Conservation (phyloP, 2,329 filamentous ascomycete species). For the Sphaerostilbella broomeana region DNA sequence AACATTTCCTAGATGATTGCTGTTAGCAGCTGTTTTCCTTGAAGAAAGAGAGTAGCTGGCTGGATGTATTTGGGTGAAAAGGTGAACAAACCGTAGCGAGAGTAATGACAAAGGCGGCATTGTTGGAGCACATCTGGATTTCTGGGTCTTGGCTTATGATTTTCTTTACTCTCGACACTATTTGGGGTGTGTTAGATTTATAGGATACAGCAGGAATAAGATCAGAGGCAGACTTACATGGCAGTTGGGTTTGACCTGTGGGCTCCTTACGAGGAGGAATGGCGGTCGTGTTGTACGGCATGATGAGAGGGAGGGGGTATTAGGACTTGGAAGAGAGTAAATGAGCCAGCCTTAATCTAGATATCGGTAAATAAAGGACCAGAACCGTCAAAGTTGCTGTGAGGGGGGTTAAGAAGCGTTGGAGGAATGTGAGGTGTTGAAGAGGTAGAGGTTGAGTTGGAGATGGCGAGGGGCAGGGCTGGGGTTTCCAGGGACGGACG, state of each 20-base stretch:
- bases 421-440: too few relatives aligned
- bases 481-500: too few relatives aligned
- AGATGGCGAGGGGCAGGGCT: too few relatives aligned
- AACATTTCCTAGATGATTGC: conserved; percentile 75
- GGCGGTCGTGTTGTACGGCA: conserved; percentile 87
- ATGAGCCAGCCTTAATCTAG: too few relatives aligned
- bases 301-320: conserved; percentile 33
- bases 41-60: conserved; percentile 8
- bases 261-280: conserved; percentile 75
- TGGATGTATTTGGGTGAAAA: background rate
- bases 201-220: conserved; percentile 8
- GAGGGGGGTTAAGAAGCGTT: too few relatives aligned
- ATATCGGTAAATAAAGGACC: too few relatives aligned
- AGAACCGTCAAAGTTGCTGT: too few relatives aligned
- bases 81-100: conserved; percentile 65
- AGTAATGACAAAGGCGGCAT: conserved; percentile 89
- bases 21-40: too few relatives aligned
- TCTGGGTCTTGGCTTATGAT: conserved; percentile 87
- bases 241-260: conserved; percentile 78
- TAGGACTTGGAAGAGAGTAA: background rate
- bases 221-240: conserved; percentile 53
- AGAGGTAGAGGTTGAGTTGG: too few relatives aligned
- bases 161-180: conserved; percentile 93
- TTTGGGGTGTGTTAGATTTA: background rate
- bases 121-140: conserved; percentile 79